These are phyloP conservation scores for Chlamydomonas reinhardtii DNA, from an alignment of 163 green algal genomes.

Conservation along the genomic window DNA sequence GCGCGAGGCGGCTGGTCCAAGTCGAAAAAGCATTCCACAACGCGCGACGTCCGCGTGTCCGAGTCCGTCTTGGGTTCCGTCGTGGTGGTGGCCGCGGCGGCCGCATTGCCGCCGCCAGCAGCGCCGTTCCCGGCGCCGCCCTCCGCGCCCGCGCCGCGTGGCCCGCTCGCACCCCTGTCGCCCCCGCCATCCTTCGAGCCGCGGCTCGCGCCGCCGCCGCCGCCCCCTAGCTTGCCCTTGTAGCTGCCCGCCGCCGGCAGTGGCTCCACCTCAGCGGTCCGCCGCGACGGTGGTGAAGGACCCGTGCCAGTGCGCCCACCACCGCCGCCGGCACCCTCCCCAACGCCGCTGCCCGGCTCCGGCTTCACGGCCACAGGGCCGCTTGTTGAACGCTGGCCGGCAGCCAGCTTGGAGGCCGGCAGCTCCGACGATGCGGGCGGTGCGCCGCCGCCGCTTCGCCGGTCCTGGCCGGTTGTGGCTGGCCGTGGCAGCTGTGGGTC, in stretches of 20 bases:
- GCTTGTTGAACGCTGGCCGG: not conserved
- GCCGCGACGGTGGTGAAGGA: not conserved
- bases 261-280: too few relatives aligned
- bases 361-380: not conserved
- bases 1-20: not conserved
- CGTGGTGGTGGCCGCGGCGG: conserved; percentile 6
- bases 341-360: not conserved
- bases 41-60: conserved; percentile 27
- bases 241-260: conserved; percentile 22
- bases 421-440: not conserved
- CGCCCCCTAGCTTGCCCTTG: conserved; percentile 1
- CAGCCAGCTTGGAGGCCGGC: not conserved
- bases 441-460: not conserved
- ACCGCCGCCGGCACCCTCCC: not conserved
- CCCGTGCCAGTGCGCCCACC: not conserved
- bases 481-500: conserved; percentile 20
- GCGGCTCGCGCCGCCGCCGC: not conserved
- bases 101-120: not conserved
- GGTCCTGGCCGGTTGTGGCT: not conserved
- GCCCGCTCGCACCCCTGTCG: conserved; percentile 23
- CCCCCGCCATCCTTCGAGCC: conserved; percentile 30
- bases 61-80: conserved; percentile 49
- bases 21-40: conserved; percentile 43
- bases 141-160: not conserved
- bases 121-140: not conserved